Base-by-base conservation (phyloP, 306 rosid species). In the Cicer judaicum region DNA sequence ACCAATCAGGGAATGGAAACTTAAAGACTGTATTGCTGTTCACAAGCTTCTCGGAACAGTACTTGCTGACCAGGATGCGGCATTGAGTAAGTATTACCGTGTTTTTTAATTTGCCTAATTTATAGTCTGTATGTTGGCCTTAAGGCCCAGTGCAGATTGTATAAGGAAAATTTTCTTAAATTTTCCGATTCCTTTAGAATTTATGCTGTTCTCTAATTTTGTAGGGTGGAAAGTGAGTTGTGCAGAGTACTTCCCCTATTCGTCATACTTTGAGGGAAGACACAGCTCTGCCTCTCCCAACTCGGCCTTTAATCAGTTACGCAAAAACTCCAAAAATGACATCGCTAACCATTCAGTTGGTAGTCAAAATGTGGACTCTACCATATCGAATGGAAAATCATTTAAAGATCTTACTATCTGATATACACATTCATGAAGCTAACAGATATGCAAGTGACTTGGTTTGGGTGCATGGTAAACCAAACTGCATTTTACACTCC, bases 161-260 rank as follows among this genome's bases (percentile, higher is more conserved):
- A 15, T 69, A 13, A 48, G 42, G 11, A 40, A 15, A 5, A 11
- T 49, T 21, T 47, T 34, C 38, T 12, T 38, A 15, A 52, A 63
- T 56, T 65, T 66, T 66, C 34, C 34, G 43, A 48, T 12, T 40
- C 39, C 24, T 9, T 29, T 7, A 7, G 13, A 11, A 49, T 72
- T 42, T 72, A 1, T 18, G 50, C 18, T 7, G 64, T 68, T 78
- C 34, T 54, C 10, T 6, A 4, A 48, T 50, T 38, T 70, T 85
- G 83, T 85, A 94, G 99, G 97, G 83, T 94, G 98, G 99, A 92
- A 92, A 80, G 81, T 72, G 56, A 89, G 86, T 7, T 94, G 99
- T 79, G 82, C 89, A 0, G 92, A 86, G 83, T 90, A 66, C 82
- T 94, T 90, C 73, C 92, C 93, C 40, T 92, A 84, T 85, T 90